Conservation (phyloP, 805 yeast genomes). For the Kodamaea leandrae region DNA sequence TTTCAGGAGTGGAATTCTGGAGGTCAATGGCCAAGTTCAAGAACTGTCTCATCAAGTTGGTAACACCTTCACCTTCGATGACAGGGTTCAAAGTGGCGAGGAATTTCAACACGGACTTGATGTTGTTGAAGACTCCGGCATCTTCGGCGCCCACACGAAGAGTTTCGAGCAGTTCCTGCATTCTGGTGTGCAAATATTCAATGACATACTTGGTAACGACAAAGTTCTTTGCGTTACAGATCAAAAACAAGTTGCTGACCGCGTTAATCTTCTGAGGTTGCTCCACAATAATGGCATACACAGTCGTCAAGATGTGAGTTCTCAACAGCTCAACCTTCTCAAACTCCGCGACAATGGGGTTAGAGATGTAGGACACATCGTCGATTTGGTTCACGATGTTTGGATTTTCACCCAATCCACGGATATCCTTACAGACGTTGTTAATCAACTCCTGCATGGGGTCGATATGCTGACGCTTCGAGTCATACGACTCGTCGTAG, state of each 20-base stretch:
- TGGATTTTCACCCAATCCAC: constrained; percentile 43
- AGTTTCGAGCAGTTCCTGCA: constrained; percentile 52
- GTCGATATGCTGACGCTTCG: constrained; percentile 40
- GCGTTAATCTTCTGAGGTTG: constrained; percentile 88
- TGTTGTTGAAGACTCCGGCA: constrained; percentile 63
- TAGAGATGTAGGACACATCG: constrained; percentile 63
- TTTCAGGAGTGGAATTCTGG: constrained; percentile 34
- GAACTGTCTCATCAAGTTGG: constrained; percentile 50
- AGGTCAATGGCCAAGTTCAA: constrained; percentile 55
- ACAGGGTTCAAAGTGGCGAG: constrained; percentile 65
- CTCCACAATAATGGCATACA: constrained; percentile 70
- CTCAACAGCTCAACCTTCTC: constrained; percentile 61
- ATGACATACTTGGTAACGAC: constrained; percentile 67
- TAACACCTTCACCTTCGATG: constrained; percentile 43
- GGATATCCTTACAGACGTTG: constrained; percentile 44
- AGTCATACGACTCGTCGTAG: constrained; percentile 27
- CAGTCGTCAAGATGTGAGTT: constrained; percentile 55
- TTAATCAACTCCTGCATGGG: constrained; percentile 40
- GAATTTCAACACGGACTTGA: constrained; percentile 71
- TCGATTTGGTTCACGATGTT: constrained; percentile 39
- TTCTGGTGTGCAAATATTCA: constrained; percentile 63
- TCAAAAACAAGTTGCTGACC: constrained; percentile 63
- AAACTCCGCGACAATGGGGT: constrained; percentile 63
- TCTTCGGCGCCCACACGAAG: constrained; percentile 21
- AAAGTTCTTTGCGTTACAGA: constrained; percentile 61